Evolutionary conservation across 208 protist species (phyloP), one percentile per base, ranked within the genome.

Genomic region (Leishmania tropica): DNA sequence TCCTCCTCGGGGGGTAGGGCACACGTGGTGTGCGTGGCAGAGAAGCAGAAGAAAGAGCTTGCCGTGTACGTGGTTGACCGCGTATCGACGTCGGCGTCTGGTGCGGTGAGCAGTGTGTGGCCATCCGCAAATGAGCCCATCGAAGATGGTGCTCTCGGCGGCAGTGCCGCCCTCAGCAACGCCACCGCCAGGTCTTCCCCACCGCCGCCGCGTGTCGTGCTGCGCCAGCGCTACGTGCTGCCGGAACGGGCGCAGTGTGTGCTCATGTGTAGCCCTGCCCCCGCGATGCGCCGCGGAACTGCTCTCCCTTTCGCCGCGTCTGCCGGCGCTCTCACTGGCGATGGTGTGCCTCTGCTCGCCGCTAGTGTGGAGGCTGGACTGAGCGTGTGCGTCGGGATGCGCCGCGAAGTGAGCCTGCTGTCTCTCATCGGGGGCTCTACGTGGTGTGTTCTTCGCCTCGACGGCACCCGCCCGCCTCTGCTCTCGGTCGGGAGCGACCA

Each of bases 371-470:
- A 87, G 73, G 84, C 76, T 31, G 84, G 84, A 3, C 73, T 84
- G 75, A 90, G 87, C n/a, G 87, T 90, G 35, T 96, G 93, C 68
- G 83, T 96, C 47, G 90, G 93, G 7, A 92, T 94, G 87, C 85
- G 89, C 1, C 85, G 86, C 8, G 91, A 92, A 74, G 94, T 93
- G 82, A 87, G 85, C 72, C 71, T 96, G 40, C 76, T 96, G 37
- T 91, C 87, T 3, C 86, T 95, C 54, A 64, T 79, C 0, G 87
- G 90, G 54, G 93, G 93, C n/a, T 85, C 86, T 40, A 86, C 90
- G 21, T 87, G 86, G 70, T 84, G 89, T 76, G 79, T 96, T 17
- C 89, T 93, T 54, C 83, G 86, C 35, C 83, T 96, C 24, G 82
- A 85, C 80, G 81, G 81, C 75, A 76, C 72, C 72, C 83, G 74